Conservation (phyloP, 2,329 filamentous ascomycete species). For the Cephalotrichum gorgonifer region DNA sequence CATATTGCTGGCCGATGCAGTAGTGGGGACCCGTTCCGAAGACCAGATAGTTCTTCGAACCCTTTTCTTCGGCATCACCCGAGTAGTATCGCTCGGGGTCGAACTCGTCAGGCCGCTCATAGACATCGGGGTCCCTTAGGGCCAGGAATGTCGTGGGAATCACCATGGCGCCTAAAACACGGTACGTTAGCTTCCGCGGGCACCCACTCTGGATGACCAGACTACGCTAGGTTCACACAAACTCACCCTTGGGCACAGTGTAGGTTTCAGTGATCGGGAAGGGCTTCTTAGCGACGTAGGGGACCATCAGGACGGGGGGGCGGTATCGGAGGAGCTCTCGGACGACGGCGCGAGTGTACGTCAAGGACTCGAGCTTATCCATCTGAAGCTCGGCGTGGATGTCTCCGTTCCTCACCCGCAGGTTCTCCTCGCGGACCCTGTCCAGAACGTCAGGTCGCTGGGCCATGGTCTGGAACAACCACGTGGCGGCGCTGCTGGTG, state of each 20-base stretch:
- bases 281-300: constrained; percentile 86
- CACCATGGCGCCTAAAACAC: constrained; percentile 65
- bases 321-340: constrained; percentile 88
- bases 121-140: constrained; percentile 85
- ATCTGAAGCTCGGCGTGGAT: constrained; percentile 60
- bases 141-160: constrained; percentile 85
- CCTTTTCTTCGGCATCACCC: constrained; percentile 77
- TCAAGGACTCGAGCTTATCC: constrained; percentile 80
- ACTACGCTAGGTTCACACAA: not conserved
- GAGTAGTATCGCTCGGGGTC: constrained; percentile 87
- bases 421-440: constrained; percentile 84
- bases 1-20: constrained; percentile 90
- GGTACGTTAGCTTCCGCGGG: constrained; percentile 10
- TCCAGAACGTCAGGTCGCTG: constrained; percentile 89
- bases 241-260: constrained; percentile 76
- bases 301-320: constrained; percentile 94
- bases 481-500: constrained; percentile 85
- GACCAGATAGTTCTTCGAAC: constrained; percentile 89
- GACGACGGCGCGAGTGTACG: constrained; percentile 84
- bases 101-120: constrained; percentile 78
- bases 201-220: not conserved
- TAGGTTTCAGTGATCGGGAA: constrained; percentile 85
- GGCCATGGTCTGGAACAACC: constrained; percentile 90
- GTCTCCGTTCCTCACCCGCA: constrained; percentile 65
- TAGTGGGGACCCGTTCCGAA: constrained; percentile 96